phyloP scores from a whole-genome alignment of 176 grass and related monocot species.

The Chloris gayana region DNA sequence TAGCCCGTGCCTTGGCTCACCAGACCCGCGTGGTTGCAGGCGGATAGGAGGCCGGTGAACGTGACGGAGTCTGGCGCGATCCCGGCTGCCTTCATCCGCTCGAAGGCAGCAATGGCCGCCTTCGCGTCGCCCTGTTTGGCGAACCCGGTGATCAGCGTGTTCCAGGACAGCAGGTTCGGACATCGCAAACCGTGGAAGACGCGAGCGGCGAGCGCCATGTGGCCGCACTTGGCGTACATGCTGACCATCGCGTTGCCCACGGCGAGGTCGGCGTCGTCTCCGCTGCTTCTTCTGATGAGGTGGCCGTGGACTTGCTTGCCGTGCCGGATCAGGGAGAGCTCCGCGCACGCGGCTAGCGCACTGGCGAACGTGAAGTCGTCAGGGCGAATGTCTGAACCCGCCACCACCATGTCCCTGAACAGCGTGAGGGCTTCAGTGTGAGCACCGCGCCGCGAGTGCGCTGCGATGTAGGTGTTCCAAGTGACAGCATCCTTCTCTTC shows the following conservation, averaged over 20 bases:
- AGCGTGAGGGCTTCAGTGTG: constrained; percentile 31
- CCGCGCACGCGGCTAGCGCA: constrained; percentile 35
- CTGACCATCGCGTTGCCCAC: constrained; percentile 42
- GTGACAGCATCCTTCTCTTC: constrained; percentile 37
- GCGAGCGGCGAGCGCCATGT: constrained; percentile 21
- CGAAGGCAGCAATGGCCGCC: constrained; percentile 24
- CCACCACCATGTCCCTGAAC: constrained; percentile 36
- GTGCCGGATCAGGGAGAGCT: constrained; percentile 43
- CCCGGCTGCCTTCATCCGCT: constrained; percentile 34
- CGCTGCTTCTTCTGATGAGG: constrained; percentile 13
- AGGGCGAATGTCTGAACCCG: not conserved
- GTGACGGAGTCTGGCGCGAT: constrained; percentile 29
- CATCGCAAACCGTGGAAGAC: not conserved
- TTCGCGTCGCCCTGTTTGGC: not conserved
- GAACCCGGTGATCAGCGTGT: constrained; percentile 4
- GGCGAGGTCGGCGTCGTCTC: not conserved
- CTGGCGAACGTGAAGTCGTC: constrained; percentile 37
- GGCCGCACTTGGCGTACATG: constrained; percentile 22
- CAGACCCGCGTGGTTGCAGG: constrained; percentile 45
- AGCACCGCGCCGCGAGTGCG: constrained; percentile 16
- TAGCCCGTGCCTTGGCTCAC: constrained; percentile 33
- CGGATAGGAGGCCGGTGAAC: constrained; percentile 40
- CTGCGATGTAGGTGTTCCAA: constrained; percentile 47
- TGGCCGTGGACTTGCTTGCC: constrained; percentile 31
- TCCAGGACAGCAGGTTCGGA: constrained; percentile 5